Evolutionary conservation across 768 basidiomycete genomes (phyloP).

Genomic region (Tulasnella sp.): DNA sequence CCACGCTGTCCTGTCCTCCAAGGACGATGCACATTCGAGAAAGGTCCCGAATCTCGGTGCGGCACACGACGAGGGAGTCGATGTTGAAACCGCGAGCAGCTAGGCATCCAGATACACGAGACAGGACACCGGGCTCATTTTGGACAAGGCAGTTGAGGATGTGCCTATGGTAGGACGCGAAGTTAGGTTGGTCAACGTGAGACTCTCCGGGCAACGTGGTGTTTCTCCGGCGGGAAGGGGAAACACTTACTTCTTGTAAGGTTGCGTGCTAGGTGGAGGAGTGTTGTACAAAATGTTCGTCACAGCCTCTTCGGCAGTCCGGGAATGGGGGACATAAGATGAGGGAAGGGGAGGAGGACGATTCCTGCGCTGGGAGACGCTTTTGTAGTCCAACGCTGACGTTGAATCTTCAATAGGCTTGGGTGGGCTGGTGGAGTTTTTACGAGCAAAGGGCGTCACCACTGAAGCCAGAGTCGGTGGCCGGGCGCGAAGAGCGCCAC

Average conservation of each 20-base stretch:
- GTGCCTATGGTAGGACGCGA: conserved; percentile 53
- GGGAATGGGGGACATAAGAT: conserved; percentile 74
- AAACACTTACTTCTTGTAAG: conserved; percentile 73
- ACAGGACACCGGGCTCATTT: conserved; percentile 98
- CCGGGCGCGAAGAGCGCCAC: not conserved
- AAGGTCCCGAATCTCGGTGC: conserved; percentile 94
- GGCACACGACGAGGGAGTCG: conserved; percentile 96
- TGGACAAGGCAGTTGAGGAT: conserved; percentile 97
- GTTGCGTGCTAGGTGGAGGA: conserved; percentile 83
- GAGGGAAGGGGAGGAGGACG: conserved; percentile 81
- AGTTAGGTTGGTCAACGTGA: not conserved
- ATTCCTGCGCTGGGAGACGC: conserved; percentile 49
- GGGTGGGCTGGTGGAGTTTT: conserved; percentile 33
- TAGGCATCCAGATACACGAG: conserved; percentile 94
- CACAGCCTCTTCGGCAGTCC: conserved; percentile 92
- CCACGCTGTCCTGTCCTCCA: conserved; percentile 93
- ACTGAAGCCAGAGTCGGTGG: not conserved
- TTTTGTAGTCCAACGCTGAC: conserved; percentile 91
- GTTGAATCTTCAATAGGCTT: conserved; percentile 85
- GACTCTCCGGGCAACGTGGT: conserved; percentile 34
- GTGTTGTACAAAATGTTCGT: conserved; percentile 98
- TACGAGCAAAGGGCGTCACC: not conserved
- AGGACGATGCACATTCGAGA: conserved; percentile 98
- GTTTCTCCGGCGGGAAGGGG: not conserved
- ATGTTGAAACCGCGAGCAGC: conserved; percentile 98